Evolutionary conservation across 192 early-diverging fungal genomes (phyloP), one percentile per base, ranked within the genome.

Genomic region (Umbelopsis vinacea): DNA sequence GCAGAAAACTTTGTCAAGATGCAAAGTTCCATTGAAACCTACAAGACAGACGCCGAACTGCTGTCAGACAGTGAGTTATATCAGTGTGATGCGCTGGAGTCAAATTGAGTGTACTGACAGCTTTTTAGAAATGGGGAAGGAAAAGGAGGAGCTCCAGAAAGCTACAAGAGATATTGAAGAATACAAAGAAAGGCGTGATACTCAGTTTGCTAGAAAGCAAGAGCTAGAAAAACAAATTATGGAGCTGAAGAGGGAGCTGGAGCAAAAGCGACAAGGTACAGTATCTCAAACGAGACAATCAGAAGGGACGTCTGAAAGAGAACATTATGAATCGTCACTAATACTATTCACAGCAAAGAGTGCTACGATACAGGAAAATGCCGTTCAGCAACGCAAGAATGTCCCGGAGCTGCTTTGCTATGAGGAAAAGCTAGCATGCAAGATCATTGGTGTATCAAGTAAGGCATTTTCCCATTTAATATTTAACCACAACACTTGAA

Each of bases 241-340:
- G 33, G 35, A 63, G 17, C 19, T 63, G 33, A 63, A 63, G 33
- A 22, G 57, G 19, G 57, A 63, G 33, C n/a, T 63, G 26, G 57
- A 63, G 26, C 57, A 63, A 63, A 63, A 63, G 33, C 57, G 57
- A 35, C 19, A 37, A 63, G 57, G 57, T 63, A 63, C 40, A 19
- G 57, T 14, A 37, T 2, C 14, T 29, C 15, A 2, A 35, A n/a
- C 40, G 0, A 43, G 11, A 12, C 40, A 19, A 29, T 29, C 29
- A 29, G 29, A 29, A 2, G 29, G 3, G 29, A 37, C 19, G 33
- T 29, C 23, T 29, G 22, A 29, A 17, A 11, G 26, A 37, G 4
- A 29, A 14, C 15, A 38, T 4, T 3, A 1, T 2, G 15, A 37
- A 6, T 63, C 8, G 7, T 10, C n/a, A 17, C 15, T 43, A 63